Base-by-base conservation (phyloP, 192 early-diverging fungal species). In the Podila clonocystis region DNA sequence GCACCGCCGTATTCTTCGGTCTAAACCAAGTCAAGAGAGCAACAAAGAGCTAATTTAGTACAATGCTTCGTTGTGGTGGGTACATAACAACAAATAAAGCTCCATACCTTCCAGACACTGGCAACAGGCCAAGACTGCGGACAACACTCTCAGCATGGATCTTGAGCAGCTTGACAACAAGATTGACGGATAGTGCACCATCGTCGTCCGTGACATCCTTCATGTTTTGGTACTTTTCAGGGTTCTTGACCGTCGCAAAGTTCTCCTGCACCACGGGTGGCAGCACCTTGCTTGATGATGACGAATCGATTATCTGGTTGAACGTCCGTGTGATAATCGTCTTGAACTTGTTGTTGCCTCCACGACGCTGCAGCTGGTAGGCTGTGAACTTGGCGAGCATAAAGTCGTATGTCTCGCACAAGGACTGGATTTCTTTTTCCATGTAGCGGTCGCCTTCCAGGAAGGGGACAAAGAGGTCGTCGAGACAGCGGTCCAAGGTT, bases 401-500 rank as follows among this genome's bases (percentile, higher is more conserved):
- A 3, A 80, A 79, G 31, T 82, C 82, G 45, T 82, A 92, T 11
- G 90, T 82, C 33, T 96, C 92, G 41, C 73, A 75, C 13, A 99
- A 71, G 45, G 92, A 94, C 13, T 85, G 72, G 36, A 88, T 82
- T 82, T 99, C 97, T 29, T 89, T 90, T 9, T 91, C 87, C 58
- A 97, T 85, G 75, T 97, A 99, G 70, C 94, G 93, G 67, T 94
- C 90, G 19, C 93, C 95, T 52, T 96, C 94, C 20, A 93, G 93
- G 79, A 96, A 98, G 41, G 97, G 94, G 31, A 98, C 94, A 84
- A 97, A 99, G 62, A 99, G 88, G 71, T 99, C 97, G 63, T 96
- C 95, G 82, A 97, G 92, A 74, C 93, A 97, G 38, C 96, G 93
- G 70, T 97, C 92, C 59, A 97, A 72, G 28, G 92, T 92, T 29